Percentiles rank a stretch among this genome's conserved stretches.
Conservation (phyloP, 1,284 basidiomycete species). For the Phlebopus sp. region DNA sequence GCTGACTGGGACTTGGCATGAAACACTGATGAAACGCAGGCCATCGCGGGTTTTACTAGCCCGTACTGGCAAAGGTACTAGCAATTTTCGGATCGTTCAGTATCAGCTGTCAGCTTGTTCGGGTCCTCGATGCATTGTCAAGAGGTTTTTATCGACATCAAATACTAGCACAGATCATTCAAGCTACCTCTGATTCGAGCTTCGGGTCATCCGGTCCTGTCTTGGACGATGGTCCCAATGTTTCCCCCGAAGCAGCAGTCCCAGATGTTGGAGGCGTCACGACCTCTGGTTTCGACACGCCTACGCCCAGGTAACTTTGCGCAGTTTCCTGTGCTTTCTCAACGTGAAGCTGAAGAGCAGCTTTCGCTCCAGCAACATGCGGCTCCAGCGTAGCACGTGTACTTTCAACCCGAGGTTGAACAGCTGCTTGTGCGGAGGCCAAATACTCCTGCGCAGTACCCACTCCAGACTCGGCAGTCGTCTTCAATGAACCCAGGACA, state of each 20-base stretch:
- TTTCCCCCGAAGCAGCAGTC: constrained; percentile 27
- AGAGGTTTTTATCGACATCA: no score
- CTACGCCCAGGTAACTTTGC: constrained; percentile 20
- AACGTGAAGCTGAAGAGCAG: constrained; percentile 35
- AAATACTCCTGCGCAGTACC: constrained; percentile 42
- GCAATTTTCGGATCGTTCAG: neutral
- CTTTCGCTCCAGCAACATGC: constrained; percentile 23
- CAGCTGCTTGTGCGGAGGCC: constrained; percentile 39
- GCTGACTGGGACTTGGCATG: neutral
- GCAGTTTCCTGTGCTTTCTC: constrained; percentile 32
- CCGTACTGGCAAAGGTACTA: no score
- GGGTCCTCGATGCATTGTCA: neutral
- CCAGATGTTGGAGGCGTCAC: constrained; percentile 4
- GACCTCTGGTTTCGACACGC: constrained; percentile 1
- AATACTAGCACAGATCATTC: no score
- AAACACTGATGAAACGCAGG: neutral
- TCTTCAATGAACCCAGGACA: constrained; percentile 33
- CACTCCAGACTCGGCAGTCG: constrained; percentile 34
- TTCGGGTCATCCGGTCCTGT: constrained; percentile 9
- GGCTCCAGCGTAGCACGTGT: constrained; percentile 33
- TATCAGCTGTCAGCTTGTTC: neutral
- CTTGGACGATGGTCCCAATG: constrained; percentile 37
- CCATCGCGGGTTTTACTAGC: no score
- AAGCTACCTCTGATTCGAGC: constrained; percentile 4
- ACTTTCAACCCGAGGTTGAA: constrained; percentile 37